Percentiles rank a stretch among this genome's conserved stretches.
Conservation (phyloP, 1,284 basidiomycete species). For the Abortiporus biennis region DNA sequence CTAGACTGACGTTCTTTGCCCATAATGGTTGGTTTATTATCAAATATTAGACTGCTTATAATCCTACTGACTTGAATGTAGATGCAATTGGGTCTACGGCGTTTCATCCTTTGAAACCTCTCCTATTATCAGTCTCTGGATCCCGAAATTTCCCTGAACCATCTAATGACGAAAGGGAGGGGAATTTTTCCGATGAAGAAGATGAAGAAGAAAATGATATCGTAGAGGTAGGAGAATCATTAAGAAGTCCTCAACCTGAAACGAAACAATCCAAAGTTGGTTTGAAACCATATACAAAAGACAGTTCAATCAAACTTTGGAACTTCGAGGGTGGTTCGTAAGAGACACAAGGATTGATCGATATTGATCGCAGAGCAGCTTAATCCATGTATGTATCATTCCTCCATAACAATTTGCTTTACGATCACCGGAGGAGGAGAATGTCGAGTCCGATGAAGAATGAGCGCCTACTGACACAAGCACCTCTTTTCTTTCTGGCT, state of each 20-base stretch:
- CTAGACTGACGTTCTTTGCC: conserved; percentile 30
- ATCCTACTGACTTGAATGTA: conserved; percentile 23
- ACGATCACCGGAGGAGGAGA: too few species aligned
- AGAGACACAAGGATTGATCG: neutral
- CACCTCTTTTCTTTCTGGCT: too few species aligned
- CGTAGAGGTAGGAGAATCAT: neutral
- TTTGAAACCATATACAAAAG: conserved; percentile 8
- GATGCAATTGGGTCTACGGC: conserved; percentile 58
- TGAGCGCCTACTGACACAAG: too few species aligned
- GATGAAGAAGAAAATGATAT: neutral
- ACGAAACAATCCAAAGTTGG: conserved; percentile 1
- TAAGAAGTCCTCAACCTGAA: neutral
- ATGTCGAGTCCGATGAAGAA: too few species aligned
- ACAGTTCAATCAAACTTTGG: conserved; percentile 15
- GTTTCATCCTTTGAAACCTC: conserved; percentile 53
- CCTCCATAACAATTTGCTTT: too few species aligned
- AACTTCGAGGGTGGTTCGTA: conserved; percentile 3
- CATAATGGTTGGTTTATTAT: conserved; percentile 33
- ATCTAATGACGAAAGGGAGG: conserved; percentile 2
- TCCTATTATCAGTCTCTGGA: conserved; percentile 55
- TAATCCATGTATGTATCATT: too few species aligned
- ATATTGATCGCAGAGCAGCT: too few species aligned
- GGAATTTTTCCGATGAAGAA: conserved; percentile 5
- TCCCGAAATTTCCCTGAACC: conserved; percentile 52
- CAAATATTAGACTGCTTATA: neutral